These are phyloP conservation scores for Zizania latifolia DNA, from an alignment of 176 grass and related monocot genomes.

Conservation along the genomic window DNA sequence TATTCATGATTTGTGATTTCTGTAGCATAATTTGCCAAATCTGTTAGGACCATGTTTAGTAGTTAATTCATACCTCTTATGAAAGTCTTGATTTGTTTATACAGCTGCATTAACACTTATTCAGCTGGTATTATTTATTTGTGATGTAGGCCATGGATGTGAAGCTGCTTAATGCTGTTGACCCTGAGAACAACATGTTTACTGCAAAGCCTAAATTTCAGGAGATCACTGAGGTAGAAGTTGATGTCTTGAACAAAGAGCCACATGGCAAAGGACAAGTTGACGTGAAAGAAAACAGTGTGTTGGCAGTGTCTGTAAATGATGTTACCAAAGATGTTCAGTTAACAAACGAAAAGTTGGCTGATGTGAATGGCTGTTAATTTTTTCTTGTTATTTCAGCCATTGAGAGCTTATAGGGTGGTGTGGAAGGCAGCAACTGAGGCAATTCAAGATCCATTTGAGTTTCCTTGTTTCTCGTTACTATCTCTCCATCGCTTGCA, in stretches of 20 bases:
- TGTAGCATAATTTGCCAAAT: too few species aligned
- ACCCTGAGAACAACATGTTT: constrained; percentile 4
- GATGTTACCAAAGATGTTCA: constrained; percentile 30
- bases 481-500: constrained; percentile 9
- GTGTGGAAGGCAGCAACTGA: constrained; percentile 13
- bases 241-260: constrained; percentile 31
- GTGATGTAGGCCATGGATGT: constrained; percentile 23
- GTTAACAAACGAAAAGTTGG: constrained; percentile 35
- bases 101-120: background rate
- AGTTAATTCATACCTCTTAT: background rate
- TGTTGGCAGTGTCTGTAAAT: background rate
- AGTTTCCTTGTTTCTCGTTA: background rate
- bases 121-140: background rate
- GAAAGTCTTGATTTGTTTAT: background rate
- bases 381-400: constrained; percentile 15
- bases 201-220: constrained; percentile 17
- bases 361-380: constrained; percentile 44
- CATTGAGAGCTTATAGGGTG: constrained; percentile 5
- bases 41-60: background rate
- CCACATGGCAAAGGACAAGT: constrained; percentile 23
- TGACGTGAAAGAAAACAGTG: constrained; percentile 40
- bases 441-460: constrained; percentile 24
- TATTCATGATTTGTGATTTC: background rate
- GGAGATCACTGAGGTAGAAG: constrained; percentile 20
- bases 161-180: constrained; percentile 10